Conservation (phyloP, 169 alveolate genomes). For the Perkinsus marinus region DNA sequence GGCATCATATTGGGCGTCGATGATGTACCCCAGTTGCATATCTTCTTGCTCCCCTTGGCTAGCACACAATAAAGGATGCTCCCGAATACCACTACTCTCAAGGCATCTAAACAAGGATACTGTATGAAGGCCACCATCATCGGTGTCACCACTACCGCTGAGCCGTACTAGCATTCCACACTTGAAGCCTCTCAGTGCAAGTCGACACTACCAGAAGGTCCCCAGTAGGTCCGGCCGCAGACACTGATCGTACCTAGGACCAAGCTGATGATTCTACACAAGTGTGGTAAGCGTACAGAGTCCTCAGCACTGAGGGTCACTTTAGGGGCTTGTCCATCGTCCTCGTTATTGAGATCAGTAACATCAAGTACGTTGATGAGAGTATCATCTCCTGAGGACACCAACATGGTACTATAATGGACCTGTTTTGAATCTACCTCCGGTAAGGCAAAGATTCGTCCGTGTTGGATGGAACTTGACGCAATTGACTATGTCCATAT, state of each 20-base stretch:
- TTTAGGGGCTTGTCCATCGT: background rate
- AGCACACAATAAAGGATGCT: background rate
- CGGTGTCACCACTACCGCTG: background rate
- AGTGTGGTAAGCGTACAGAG: background rate
- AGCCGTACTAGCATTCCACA: background rate
- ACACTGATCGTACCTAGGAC: background rate
- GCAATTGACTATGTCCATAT: background rate
- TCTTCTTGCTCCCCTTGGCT: background rate
- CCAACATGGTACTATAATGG: background rate
- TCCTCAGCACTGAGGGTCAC: background rate
- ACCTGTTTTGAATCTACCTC: background rate
- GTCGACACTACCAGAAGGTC: background rate
- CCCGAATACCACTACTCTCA: background rate
- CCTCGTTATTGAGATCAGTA: background rate
- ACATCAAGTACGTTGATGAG: background rate
- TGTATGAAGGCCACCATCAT: background rate
- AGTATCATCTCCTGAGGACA: background rate
- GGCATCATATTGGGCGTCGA: background rate
- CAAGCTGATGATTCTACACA: background rate
- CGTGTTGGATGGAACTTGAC: background rate
- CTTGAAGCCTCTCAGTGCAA: background rate
- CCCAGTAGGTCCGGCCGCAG: background rate
- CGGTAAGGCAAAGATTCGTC: background rate
- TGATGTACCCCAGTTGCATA: background rate
- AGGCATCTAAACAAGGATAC: background rate